These are phyloP conservation scores for Knufia petricola DNA, from an alignment of 2,329 filamentous ascomycete genomes.

Conservation along the genomic window DNA sequence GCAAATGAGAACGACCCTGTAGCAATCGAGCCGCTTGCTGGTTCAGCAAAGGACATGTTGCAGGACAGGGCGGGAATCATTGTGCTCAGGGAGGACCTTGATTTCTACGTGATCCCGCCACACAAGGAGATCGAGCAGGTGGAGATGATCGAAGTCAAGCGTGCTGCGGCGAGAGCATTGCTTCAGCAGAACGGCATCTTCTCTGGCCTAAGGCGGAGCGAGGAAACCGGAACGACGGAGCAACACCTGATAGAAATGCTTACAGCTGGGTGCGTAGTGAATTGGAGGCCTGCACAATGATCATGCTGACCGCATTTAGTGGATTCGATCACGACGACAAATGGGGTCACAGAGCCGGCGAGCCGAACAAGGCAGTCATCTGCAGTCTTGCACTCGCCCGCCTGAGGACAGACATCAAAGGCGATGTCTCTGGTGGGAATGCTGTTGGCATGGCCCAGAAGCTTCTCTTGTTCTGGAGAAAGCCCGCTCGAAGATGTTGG, in stretches of 20 bases:
- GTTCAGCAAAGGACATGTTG: slow-evolving; percentile 63
- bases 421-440: slow-evolving; percentile 62
- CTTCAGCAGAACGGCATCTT: slow-evolving; percentile 90
- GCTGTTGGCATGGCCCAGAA: slow-evolving; percentile 98
- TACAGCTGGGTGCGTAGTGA: slow-evolving; percentile 72
- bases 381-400: slow-evolving; percentile 91
- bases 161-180: slow-evolving; percentile 77
- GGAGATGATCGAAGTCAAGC: slow-evolving; percentile 94
- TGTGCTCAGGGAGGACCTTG: slow-evolving; percentile 86
- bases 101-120: slow-evolving; percentile 95
- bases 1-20: slow-evolving; percentile 51
- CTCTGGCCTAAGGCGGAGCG: slow-evolving; percentile 85
- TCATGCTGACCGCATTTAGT: slow-evolving; percentile 39
- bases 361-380: slow-evolving; percentile 96
- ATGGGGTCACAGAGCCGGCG: slow-evolving; percentile 94
- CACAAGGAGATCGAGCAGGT: slow-evolving; percentile 68
- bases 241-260: slow-evolving; percentile 99
- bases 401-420: slow-evolving; percentile 77
- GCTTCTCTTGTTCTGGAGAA: slow-evolving; percentile 92
- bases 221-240: slow-evolving; percentile 92
- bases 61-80: slow-evolving; percentile 92
- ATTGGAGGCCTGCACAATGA: not conserved
- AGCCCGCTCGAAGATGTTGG: slow-evolving; percentile 93
- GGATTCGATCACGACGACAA: slow-evolving; percentile 92
- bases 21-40: slow-evolving; percentile 63